Conservation (phyloP, 768 basidiomycete genomes). For the Boletus speciosus region DNA sequence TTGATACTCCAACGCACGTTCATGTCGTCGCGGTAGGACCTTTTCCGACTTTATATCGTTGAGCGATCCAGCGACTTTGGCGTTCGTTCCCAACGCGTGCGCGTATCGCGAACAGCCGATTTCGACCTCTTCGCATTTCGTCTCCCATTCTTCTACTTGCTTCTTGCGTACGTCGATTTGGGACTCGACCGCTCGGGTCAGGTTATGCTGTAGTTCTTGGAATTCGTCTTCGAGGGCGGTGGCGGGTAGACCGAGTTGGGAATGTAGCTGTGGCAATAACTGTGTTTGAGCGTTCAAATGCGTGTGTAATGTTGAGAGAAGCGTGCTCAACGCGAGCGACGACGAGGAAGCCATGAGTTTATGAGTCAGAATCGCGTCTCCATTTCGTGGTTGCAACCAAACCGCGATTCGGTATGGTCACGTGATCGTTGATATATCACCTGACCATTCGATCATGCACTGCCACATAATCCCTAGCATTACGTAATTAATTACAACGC, state of each 20-base stretch:
- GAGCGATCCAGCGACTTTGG: constrained; percentile 60
- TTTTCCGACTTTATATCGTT: constrained; percentile 70
- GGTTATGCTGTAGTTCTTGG: constrained; percentile 63
- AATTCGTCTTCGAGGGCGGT: constrained; percentile 82
- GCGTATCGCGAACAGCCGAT: constrained; percentile 62
- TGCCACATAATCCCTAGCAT: not conserved
- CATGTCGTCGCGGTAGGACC: constrained; percentile 68
- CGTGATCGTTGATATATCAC: constrained; percentile 29
- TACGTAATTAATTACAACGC: too few species aligned
- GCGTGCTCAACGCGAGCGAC: constrained; percentile 50
- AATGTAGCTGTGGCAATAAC: constrained; percentile 76
- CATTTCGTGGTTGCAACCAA: constrained; percentile 20
- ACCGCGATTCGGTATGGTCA: constrained; percentile 19
- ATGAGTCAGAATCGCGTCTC: constrained; percentile 7
- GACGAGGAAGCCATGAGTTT: constrained; percentile 29
- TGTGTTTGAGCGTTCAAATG: constrained; percentile 81
- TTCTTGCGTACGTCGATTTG: constrained; percentile 66
- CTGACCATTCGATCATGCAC: constrained; percentile 2
- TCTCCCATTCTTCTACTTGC: constrained; percentile 75
- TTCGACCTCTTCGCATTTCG: constrained; percentile 60
- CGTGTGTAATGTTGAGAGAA: constrained; percentile 73
- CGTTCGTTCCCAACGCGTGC: constrained; percentile 66
- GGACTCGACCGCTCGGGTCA: constrained; percentile 70
- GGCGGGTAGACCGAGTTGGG: constrained; percentile 77
- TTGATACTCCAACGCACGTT: constrained; percentile 64